Percentiles rank a stretch among this genome's conserved stretches.
Evolutionary conservation across 2,329 filamentous ascomycete genomes (phyloP).

Genomic region (Fusarium albosuccineum): DNA sequence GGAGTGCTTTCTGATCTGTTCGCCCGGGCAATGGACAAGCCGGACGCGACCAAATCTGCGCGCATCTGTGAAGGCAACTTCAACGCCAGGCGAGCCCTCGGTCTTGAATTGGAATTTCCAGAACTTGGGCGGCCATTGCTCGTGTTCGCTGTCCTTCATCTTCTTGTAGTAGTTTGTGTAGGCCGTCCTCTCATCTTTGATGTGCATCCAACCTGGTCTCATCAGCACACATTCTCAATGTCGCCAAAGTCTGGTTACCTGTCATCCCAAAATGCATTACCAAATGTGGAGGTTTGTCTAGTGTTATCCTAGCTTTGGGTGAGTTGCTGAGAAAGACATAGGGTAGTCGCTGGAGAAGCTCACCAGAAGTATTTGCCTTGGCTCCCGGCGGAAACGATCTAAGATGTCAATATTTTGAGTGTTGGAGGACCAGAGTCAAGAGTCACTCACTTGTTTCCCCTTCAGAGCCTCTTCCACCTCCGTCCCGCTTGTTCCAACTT

Average conservation of each 20-base stretch:
- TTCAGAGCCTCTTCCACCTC: slow-evolving; percentile 80
- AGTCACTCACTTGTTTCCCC: slow-evolving; percentile 71
- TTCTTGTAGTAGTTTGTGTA: slow-evolving; percentile 88
- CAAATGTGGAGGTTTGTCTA: slow-evolving; percentile 85
- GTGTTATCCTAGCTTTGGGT: slow-evolving; percentile 52
- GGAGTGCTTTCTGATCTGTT: slow-evolving; percentile 79
- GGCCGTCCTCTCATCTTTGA: slow-evolving; percentile 80
- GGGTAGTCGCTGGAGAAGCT: slow-evolving; percentile 28
- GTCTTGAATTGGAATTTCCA: slow-evolving; percentile 88
- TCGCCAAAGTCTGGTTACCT: slow-evolving; percentile 51
- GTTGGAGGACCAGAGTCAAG: too few species aligned
- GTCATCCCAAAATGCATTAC: slow-evolving; percentile 90
- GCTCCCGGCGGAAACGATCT: slow-evolving; percentile 76
- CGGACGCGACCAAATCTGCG: slow-evolving; percentile 84
- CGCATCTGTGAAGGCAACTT: slow-evolving; percentile 86
- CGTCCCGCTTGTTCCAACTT: slow-evolving; percentile 82
- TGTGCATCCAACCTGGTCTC: slow-evolving; percentile 81
- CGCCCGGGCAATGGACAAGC: slow-evolving; percentile 82
- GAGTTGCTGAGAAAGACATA: slow-evolving; percentile 1
- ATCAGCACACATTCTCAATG: slow-evolving; percentile 15
- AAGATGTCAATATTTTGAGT: slow-evolving; percentile 1
- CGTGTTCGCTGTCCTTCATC: slow-evolving; percentile 69
- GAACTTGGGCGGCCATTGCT: slow-evolving; percentile 86
- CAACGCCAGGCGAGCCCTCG: slow-evolving; percentile 62
- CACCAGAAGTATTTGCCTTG: slow-evolving; percentile 98